Evolutionary conservation across 805 yeast genomes (phyloP), one percentile per base, ranked within the genome.

Genomic region (Babjeviella inositovora): DNA sequence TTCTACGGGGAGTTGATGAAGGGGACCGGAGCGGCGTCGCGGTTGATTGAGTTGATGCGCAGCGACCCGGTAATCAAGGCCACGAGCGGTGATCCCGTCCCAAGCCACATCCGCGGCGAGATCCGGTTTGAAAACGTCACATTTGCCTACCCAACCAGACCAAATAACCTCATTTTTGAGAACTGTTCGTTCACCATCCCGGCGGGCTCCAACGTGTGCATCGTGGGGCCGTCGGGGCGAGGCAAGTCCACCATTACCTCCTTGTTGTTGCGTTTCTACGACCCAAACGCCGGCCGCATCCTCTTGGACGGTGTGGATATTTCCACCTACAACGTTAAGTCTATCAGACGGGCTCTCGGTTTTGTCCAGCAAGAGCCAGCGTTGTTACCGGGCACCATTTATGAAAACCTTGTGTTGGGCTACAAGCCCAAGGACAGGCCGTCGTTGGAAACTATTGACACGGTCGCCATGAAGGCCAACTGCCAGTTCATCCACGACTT

Each of bases 1-100:
- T 87, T 87, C 43, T 87, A 85, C 42, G 71, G 93, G 3, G 97
- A 87, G 45, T 53, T 87, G 28, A 87, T 87, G 96, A 87, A 87
- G 51, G 97, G 96, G 26, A 79, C 85, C 6, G 97, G 97, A 23
- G 96, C 97, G 0, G 90, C 95, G 0, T 74, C 84, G 23, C 58
- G 97, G 29, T 65, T 87, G 13, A 85, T 87, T 53, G 97, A 87
- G 43, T 55, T 87, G 23, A 69, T 75, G 28, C 90, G 79, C 29
- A 60, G 82, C 45, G 57, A 70, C 32, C 92, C 96, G 0, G 45
- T 56, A 7, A 81, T 85, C 22, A 40, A 55, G 12, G 97, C 96
- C 13, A 36, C 37, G 17, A 54, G 52, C 24, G 50, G 62, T 16
- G 28, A 40, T 20, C 47, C 54, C 6, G n/a, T n/a, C n/a, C n/a